phyloP scores from a whole-genome alignment of 768 basidiomycete genomes.

The Lentinula boryana region DNA sequence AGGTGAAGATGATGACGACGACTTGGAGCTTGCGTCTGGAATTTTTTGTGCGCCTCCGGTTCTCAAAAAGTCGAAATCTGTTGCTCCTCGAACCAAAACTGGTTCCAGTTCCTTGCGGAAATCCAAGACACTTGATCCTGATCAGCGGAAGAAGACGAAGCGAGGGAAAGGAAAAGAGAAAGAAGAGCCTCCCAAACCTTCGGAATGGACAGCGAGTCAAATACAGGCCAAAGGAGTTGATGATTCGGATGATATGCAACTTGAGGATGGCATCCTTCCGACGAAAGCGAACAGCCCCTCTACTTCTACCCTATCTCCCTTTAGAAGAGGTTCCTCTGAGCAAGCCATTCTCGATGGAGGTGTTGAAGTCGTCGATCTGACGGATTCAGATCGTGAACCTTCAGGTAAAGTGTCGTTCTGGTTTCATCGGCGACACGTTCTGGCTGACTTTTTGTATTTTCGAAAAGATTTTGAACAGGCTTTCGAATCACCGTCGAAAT shows the following conservation, averaged over 20 bases:
- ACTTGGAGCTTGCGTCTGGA: constrained; percentile 60
- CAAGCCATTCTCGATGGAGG: not conserved
- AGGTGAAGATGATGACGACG: constrained; percentile 62
- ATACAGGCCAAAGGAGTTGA: constrained; percentile 40
- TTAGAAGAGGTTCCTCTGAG: not conserved
- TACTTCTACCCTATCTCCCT: not conserved
- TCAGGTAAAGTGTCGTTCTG: not conserved
- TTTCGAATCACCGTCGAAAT: constrained; percentile 1
- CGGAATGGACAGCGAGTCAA: constrained; percentile 29
- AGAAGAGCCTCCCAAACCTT: not conserved
- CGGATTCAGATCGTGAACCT: constrained; percentile 17
- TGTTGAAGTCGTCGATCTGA: constrained; percentile 6
- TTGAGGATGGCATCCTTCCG: constrained; percentile 36
- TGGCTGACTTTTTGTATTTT: not conserved
- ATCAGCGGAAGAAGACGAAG: constrained; percentile 15
- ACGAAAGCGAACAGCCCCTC: not conserved
- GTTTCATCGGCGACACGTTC: not conserved
- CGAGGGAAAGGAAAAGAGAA: constrained; percentile 19
- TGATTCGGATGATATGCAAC: constrained; percentile 51
- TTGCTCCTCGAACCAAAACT: constrained; percentile 23
- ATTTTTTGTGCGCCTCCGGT: constrained; percentile 36
- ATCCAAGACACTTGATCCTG: constrained; percentile 34
- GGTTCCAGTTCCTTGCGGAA: constrained; percentile 33
- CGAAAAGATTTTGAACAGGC: not conserved
- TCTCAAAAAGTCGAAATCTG: constrained; percentile 29